phyloP scores from a whole-genome alignment of 495 filamentous ascomycete species.

The Clavariopsis aquatica region DNA sequence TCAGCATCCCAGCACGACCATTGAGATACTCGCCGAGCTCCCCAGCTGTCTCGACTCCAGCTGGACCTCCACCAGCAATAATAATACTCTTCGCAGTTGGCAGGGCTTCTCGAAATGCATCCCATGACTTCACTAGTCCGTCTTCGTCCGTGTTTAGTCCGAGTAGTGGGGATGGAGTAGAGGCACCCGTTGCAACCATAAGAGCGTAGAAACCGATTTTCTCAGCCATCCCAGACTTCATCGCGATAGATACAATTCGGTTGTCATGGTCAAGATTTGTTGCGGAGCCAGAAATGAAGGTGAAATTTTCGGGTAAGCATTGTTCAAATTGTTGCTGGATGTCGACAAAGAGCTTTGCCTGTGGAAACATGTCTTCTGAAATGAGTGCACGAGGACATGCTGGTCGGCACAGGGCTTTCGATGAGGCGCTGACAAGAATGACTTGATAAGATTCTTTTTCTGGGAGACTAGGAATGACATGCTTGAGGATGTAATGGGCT shows the following conservation, averaged over 20 bases:
- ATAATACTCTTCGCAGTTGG: conserved; percentile 58
- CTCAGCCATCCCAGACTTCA: conserved; percentile 6
- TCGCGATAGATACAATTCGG: conserved; percentile 32
- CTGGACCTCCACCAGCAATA: conserved; percentile 63
- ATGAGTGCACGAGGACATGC: conserved; percentile 53
- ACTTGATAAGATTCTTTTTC: conserved; percentile 48
- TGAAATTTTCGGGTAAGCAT: conserved; percentile 53
- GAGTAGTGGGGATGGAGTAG: conserved; percentile 22
- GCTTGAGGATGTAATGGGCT: conserved; percentile 61
- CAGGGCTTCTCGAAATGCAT: conserved; percentile 50
- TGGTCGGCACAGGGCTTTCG: conserved; percentile 54
- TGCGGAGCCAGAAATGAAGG: conserved; percentile 58
- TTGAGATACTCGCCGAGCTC: conserved; percentile 49
- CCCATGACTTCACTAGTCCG: conserved; percentile 41
- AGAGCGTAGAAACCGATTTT: conserved; percentile 27
- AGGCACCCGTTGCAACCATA: conserved; percentile 31
- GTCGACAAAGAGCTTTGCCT: conserved; percentile 51
- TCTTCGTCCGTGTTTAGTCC: conserved; percentile 20
- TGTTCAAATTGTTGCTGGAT: conserved; percentile 55
- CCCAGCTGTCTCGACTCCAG: conserved; percentile 61
- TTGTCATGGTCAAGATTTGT: conserved; percentile 49
- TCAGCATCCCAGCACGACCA: conserved; percentile 33
- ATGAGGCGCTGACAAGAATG: conserved; percentile 57
- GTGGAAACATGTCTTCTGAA: conserved; percentile 47
- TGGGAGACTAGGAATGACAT: conserved; percentile 45